Base-by-base conservation (phyloP, 768 basidiomycete species). In the Pisolithus microcarpus region DNA sequence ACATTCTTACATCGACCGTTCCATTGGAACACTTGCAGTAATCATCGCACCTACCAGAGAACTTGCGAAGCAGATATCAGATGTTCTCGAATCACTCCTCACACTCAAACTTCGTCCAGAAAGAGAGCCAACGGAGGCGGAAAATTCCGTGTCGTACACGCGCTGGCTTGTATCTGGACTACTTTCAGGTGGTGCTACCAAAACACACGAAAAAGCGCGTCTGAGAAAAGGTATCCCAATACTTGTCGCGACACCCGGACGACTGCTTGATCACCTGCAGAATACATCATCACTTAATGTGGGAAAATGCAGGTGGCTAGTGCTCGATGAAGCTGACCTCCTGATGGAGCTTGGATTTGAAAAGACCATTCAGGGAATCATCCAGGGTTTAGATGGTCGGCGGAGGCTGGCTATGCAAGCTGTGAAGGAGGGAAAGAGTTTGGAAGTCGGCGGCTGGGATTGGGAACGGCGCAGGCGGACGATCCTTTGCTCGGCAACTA, bases 281-380 rank as follows among this genome's bases (percentile, higher is more conserved):
- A 94, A 95, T 60, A 98, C 96, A 0, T 80, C 88, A 0, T 85
- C 91, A 0, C 91, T 99, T 69, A 85, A 93, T 53, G 80, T 94
- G 50, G 92, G 87, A 48, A 95, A 94, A 70, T 91, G 90, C 65
- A 81, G 90, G 43, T 99, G 95, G 92, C 76, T 99, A 28, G 84
- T 99, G 8, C 80, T 98, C 23, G 96, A 99, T 63, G 96, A 99
- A 72, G 94, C 95, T 6, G 96, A 99, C 69, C 77, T 93, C 38
- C 72, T 99, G 46, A 98, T 98, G 94, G 94, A 98, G 56, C 81
- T 98, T 39, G 96, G 96, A 0, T 99, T 99, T 56, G 94, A 96
- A 65, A 93, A 98, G 62, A 91, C 92, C 0, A 87, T 99, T 60
- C 81, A 79, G 50, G 92, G 91, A 1, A 96, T 98, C 56, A 71